phyloP scores from a whole-genome alignment of 2,329 filamentous ascomycete species.

The Stachybotrys echinatus region DNA sequence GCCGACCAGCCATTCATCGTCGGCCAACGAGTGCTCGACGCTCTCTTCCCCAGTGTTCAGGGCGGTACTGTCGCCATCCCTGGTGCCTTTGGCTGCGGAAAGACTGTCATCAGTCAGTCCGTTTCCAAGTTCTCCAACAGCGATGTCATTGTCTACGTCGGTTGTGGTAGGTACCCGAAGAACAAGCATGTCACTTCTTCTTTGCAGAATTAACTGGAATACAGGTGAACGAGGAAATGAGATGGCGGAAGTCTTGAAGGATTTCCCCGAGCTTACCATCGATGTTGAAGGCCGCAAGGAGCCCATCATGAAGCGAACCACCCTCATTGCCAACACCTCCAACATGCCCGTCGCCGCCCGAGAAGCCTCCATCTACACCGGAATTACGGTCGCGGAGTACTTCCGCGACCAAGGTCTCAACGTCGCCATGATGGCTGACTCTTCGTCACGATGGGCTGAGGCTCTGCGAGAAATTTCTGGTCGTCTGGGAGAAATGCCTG shows the following conservation, averaged over 20 bases:
- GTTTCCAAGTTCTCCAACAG: conserved; percentile 99
- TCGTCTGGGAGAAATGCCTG: conserved; percentile 98
- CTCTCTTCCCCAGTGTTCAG: conserved; percentile 92
- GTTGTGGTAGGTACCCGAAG: conserved; percentile 39
- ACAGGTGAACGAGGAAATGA: conserved; percentile 90
- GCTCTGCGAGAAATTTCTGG: conserved; percentile 97
- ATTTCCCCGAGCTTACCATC: conserved; percentile 97
- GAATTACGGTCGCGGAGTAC: conserved; percentile 90
- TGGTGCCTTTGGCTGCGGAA: conserved; percentile 96
- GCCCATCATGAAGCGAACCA: conserved; percentile 99
- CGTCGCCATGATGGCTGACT: conserved; percentile 99
- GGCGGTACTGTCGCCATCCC: conserved; percentile 97
- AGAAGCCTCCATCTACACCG: conserved; percentile 98
- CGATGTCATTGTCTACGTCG: conserved; percentile 97
- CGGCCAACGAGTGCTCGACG: conserved; percentile 92
- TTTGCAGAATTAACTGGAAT: conserved; percentile 10
- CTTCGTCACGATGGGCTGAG: conserved; percentile 96
- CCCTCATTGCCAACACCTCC: conserved; percentile 96
- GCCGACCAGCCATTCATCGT: conserved; percentile 91
- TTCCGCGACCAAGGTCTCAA: conserved; percentile 96
- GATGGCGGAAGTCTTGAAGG: conserved; percentile 99
- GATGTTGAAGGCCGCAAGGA: conserved; percentile 91
- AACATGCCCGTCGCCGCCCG: conserved; percentile 99
- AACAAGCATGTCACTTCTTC: not conserved
- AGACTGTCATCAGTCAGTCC: conserved; percentile 98